Evolutionary conservation across 495 filamentous ascomycete genomes (phyloP), one percentile per base, ranked within the genome.

Genomic region (Penicillium ochrochloron): DNA sequence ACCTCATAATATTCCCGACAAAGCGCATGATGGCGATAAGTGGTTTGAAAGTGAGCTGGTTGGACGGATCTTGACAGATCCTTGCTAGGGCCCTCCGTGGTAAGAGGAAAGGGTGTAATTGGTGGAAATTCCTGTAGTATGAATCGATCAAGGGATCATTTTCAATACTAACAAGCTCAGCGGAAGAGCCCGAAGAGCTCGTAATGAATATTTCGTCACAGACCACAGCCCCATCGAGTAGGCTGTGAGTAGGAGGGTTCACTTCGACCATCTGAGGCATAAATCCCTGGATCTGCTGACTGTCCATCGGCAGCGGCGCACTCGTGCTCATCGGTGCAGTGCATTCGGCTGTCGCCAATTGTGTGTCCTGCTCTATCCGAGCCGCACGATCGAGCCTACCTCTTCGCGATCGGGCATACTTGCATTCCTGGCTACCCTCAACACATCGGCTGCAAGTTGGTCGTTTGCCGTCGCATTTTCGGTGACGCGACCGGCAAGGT

Each of bases 61-160:
- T 66, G 52, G 52, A 61, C 46, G 70, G 60, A 62, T 73, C 66
- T 56, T 66, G 68, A 56, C 59, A 68, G 3, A 66, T 59, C 44
- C 23, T 60, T 4, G 1, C 53, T 17, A 76, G 27, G 29, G 73
- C 57, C 14, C 48, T 64, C 31, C 35, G 60, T 14, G 74, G 74
- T 54, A 67, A 35, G 21, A 74, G 21, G 27, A 72, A 70, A 9
- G 74, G 74, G 56, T 75, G 72, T 14, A 64, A 72, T 14, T 17
- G 59, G 52, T 73, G 74, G 33, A 76, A 75, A n/a, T 72, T 68
- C 15, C 66, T 57, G 42, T 74, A 76, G 50, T 74, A 76, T 23
- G 70, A 70, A 52, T 75, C 65, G 37, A 76, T 59, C 25, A 75
- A 62, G 0, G 56, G 15, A 48, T 74, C 72, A 27, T 58, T 64